phyloP scores from a whole-genome alignment of 2,329 filamentous ascomycete genomes.

The Sarocladium oryzae region DNA sequence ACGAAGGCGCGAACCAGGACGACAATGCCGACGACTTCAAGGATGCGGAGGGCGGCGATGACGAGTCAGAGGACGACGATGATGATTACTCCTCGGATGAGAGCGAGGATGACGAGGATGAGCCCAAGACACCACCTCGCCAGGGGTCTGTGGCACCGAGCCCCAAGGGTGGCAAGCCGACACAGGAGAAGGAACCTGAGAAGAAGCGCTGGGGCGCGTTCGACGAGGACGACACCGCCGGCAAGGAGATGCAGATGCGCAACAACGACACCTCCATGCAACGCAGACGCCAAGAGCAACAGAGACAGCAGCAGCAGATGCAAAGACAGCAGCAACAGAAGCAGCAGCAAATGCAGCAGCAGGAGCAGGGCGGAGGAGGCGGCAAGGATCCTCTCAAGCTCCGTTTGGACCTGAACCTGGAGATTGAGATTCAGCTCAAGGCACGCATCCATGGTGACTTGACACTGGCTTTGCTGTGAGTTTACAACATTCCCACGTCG shows the following conservation, averaged over 20 bases:
- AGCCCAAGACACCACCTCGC: conserved; percentile 12
- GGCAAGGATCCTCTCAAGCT: conserved; percentile 12
- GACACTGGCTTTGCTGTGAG: conserved; percentile 63
- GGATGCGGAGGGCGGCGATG: conserved; percentile 11
- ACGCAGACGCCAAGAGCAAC: conserved; percentile 7
- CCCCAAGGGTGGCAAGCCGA: neutral
- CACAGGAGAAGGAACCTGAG: conserved; percentile 7
- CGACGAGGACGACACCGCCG: conserved; percentile 3
- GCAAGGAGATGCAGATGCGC: conserved; percentile 10
- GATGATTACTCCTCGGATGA: conserved; percentile 10
- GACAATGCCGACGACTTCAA: conserved; percentile 12
- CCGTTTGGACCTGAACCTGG: conserved; percentile 63
- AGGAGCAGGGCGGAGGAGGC: conserved; percentile 3
- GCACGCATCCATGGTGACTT: conserved; percentile 74
- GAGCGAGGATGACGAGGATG: conserved; percentile 11
- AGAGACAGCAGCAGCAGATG: conserved; percentile 6
- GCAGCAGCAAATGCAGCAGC: conserved; percentile 8
- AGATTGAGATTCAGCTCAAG: conserved; percentile 74
- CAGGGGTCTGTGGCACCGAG: conserved; percentile 10
- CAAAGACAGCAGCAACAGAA: conserved; percentile 9
- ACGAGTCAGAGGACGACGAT: conserved; percentile 5
- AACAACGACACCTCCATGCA: conserved; percentile 1
- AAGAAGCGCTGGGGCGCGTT: conserved; percentile 5
- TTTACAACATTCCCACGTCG: neutral
- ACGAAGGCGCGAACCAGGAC: conserved; percentile 3